Base-by-base conservation (phyloP, 495 filamentous ascomycete genomes). In the Penicillium egyptiacum region DNA sequence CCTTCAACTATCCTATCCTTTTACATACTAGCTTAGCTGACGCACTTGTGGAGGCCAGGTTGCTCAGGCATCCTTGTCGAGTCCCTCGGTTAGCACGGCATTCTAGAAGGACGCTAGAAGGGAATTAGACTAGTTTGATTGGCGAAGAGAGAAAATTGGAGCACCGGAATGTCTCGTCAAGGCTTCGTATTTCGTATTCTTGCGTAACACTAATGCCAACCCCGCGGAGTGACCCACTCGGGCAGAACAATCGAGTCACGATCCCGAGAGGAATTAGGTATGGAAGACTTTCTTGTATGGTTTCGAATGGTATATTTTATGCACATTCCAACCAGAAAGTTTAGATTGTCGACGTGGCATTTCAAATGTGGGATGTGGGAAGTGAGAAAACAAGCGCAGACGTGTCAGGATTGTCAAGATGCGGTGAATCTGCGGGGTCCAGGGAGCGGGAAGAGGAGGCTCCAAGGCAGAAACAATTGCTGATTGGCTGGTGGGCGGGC, bases 41-140 rank as follows among this genome's bases (percentile, higher is more conserved):
- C 17, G 1, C 26, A 42, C n/a, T 23, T 8, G n/a, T 20, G 33
- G 39, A 37, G 35, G 23, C 23, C 39, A 53, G 16, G n/a, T 20
- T 25, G 43, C 39, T 43, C 9, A 43, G 11, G 10, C 39, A 41
- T 25, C 5, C 16, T n/a, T 41, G 17, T 19, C 47, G 47, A n/a
- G 35, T 42, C 11, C n/a, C 22, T 31, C 39, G 50, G 50, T 43
- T 53, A 42, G 50, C 9, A 43, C 50, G 50, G 39, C 22, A 26
- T 53, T 53, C 50, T 53, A 30, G 50, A 53, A 53, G 16, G 50
- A 6, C 50, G 50, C 50, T 53, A 53, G 50, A 53, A 53, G 25
- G 37, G 2, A 6, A 33, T 4, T 22, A 25, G 3, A 35, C 2
- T 1, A 5, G 23, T 19, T 12, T 33, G 17, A 53, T 43, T 53